Percentiles rank a stretch among this genome's conserved stretches.
These are phyloP conservation scores for Gamarada debralockiae DNA, from an alignment of 495 filamentous ascomycete species.

Conservation along the genomic window DNA sequence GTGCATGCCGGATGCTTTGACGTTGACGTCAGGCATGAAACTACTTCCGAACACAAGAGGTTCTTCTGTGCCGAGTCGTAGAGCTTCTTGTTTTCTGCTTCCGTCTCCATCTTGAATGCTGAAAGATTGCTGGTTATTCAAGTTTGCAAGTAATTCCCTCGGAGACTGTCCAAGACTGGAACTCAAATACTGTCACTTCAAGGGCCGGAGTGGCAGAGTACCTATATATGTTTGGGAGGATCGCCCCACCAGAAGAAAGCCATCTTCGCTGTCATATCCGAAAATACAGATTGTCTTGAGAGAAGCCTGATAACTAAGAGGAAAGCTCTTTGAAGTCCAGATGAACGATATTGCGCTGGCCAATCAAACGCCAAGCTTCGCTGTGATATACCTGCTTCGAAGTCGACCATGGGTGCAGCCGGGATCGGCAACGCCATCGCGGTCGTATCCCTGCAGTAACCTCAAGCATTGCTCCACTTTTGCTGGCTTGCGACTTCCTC, in stretches of 20 bases:
- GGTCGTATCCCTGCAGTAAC: neutral
- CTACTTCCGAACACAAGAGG: neutral
- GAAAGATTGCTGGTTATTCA: neutral
- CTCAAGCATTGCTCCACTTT: neutral
- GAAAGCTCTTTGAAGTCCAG: no score
- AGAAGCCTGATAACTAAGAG: no score
- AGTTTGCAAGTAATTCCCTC: no score
- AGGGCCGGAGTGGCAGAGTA: no score
- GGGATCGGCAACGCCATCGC: constrained; percentile 1
- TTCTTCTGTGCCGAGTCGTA: constrained; percentile 1
- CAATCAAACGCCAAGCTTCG: neutral
- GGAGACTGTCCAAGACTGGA: no score
- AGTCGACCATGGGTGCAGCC: neutral
- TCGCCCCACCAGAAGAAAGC: no score
- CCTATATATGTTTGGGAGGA: no score
- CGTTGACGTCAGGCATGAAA: neutral
- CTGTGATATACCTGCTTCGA: neutral
- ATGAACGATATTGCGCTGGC: neutral
- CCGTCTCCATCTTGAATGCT: neutral
- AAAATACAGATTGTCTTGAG: no score
- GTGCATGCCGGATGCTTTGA: constrained; percentile 5
- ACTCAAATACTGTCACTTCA: no score
- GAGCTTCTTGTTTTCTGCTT: neutral
- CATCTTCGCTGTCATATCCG: neutral
- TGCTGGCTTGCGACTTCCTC: neutral